Conservation (phyloP, 495 filamentous ascomycete species). For the Daldinia bambusicola region DNA sequence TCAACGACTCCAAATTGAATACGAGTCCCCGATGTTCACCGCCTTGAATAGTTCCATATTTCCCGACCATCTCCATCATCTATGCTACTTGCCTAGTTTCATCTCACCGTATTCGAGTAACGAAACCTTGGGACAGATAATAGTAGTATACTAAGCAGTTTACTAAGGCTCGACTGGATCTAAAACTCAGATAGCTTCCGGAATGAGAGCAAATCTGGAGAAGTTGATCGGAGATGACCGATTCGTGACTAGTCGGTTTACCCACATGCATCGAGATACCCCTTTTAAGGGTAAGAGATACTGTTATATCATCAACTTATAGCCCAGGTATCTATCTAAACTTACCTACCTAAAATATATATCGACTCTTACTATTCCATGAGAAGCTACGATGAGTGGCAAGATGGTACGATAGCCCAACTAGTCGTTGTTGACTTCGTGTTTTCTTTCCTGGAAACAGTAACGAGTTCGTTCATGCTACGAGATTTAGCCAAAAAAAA, state of each 20-base stretch:
- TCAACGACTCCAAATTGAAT: not conserved
- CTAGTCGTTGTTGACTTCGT: not conserved
- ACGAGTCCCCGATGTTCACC: conserved; percentile 3
- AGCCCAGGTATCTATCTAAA: not conserved
- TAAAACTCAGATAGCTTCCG: not conserved
- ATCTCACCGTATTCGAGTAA: not conserved
- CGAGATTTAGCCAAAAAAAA: not conserved
- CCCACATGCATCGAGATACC: not conserved
- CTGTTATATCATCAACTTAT: not conserved
- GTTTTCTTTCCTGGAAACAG: not conserved
- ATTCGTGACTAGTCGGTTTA: conserved; percentile 3
- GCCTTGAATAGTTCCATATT: conserved; percentile 1
- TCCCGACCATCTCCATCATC: not conserved
- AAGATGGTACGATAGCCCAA: not conserved
- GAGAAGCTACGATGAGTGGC: not conserved
- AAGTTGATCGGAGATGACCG: conserved; percentile 13
- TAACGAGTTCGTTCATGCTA: not conserved
- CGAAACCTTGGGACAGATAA: not conserved
- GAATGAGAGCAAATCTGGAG: conserved; percentile 7
- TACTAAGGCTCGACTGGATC: not conserved
- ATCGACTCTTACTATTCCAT: not conserved
- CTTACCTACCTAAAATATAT: not conserved
- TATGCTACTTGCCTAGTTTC: not conserved
- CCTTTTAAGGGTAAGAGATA: not conserved
- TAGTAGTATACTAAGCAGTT: not conserved